Evolutionary conservation across 148 eudicot genomes (phyloP), one percentile per base, ranked within the genome.

Genomic region (Linanthus parryae): DNA sequence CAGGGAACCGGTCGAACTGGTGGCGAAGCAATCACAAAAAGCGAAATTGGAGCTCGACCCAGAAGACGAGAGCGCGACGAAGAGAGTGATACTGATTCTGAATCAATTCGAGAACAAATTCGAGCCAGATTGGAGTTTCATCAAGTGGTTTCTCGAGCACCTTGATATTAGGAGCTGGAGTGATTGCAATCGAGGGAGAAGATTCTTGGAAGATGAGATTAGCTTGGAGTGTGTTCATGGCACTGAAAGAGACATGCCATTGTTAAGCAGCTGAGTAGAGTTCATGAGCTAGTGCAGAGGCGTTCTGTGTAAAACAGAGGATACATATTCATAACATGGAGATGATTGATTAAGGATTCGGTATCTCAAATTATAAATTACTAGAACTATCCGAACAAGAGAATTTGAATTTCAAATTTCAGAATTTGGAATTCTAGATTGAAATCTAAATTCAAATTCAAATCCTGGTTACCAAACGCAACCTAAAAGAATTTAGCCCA

Each of bases 211-310:
- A 5, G 81, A 84, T 1, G 73, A 73, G 23, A 57, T 78, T 29
- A 23, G 35, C 31, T 35, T 56, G 23, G 71, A 48, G 16, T n/a
- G n/a, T n/a, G n/a, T 56, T 50, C 38, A 66, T 8, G 67, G 70
- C 0, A 42, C 64, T 11, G 75, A 71, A 18, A 64, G 77, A 16
- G 89, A 82, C 10, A 21, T 56, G 52, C 68, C 71, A 2, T 16
- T 78, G 26, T 20, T 84, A 16, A 66, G 73, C 48, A 68, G 75
- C 52, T 66, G 81, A 33, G 22, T 74, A 23, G 88, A 88, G 9
- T 72, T 84, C 18, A 73, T 84, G 79, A 64, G 79, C 54, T 88
- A 88, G 42, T 78, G 81, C 63, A 73, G 96, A 48, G 96, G 75
- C 18, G 75, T 69, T 10, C 58, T 88, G 30, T 84, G 73, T n/a